A percentile compares a stretch with the other conserved stretches of the same genome.
Conservation (phyloP, 805 yeast genomes). For the Candida sphagnicola region DNA sequence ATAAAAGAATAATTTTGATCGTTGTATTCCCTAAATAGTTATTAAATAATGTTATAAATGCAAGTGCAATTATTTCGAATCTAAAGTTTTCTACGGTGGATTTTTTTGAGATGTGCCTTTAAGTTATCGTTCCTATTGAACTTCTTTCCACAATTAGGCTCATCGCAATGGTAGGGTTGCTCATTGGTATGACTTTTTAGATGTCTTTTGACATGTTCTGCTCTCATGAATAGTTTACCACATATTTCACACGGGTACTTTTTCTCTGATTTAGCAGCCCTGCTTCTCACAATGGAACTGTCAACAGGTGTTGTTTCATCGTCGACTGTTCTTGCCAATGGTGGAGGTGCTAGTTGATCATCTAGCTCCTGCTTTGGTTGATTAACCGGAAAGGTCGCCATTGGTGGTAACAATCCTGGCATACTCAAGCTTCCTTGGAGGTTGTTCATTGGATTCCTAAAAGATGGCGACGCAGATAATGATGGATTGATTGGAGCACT, state of each 20-base stretch:
- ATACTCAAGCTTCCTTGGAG: neutral
- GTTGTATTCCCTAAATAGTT: neutral
- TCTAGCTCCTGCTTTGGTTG: conserved; percentile 3
- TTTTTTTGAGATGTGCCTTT: conserved; percentile 60
- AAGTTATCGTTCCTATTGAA: conserved; percentile 58
- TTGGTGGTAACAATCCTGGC: conserved; percentile 26
- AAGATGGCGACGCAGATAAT: conserved; percentile 3
- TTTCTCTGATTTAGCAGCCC: conserved; percentile 54
- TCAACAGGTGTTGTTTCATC: no score
- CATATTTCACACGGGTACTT: conserved; percentile 64
- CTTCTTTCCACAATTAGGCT: conserved; percentile 48
- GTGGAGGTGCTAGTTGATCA: neutral
- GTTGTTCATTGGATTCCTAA: conserved; percentile 1
- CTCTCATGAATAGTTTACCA: conserved; percentile 58
- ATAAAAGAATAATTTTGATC: neutral
- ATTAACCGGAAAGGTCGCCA: conserved; percentile 23
- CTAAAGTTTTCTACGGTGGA: conserved; percentile 34
- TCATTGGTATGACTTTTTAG: conserved; percentile 56
- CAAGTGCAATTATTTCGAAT: neutral
- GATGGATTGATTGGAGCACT: conserved; percentile 15
- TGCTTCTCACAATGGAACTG: no score
- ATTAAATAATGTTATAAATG: neutral
- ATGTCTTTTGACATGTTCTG: conserved; percentile 69
- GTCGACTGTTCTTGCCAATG: conserved; percentile 9
- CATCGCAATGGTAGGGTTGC: conserved; percentile 54